A percentile compares a stretch with the other conserved stretches of the same genome.
Evolutionary conservation across 257 asterid species (phyloP).

Genomic region (Oldenlandia corymbosa): DNA sequence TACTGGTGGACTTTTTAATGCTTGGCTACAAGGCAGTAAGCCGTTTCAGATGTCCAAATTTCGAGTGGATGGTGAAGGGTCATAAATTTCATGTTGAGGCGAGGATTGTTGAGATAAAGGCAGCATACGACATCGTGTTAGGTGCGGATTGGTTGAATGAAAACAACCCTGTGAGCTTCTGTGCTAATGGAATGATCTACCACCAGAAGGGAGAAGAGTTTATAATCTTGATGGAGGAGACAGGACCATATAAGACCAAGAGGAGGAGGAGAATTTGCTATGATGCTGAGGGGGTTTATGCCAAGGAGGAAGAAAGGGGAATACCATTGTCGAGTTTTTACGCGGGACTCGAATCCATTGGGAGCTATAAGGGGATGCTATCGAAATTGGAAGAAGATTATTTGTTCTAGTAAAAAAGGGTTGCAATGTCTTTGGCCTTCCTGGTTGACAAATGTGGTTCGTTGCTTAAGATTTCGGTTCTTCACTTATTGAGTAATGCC

Average conservation of each 20-base stretch:
- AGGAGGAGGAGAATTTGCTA: neutral
- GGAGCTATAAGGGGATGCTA: too few species aligned
- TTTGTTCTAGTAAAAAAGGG: too few species aligned
- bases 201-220: neutral
- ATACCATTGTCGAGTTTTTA: too few species aligned
- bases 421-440: too few species aligned
- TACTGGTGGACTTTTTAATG: neutral
- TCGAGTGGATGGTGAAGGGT: neutral
- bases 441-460: too few species aligned
- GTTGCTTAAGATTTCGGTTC: too few species aligned
- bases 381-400: too few species aligned
- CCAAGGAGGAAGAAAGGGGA: too few species aligned
- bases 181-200: neutral
- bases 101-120: neutral
- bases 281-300: neutral
- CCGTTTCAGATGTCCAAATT: neutral
- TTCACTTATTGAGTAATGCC: too few species aligned
- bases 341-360: too few species aligned
- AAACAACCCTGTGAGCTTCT: neutral
- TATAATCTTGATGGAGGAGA: neutral
- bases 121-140: neutral
- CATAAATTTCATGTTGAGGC: neutral
- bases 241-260: neutral
- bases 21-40: neutral
- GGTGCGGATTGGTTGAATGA: neutral